These are phyloP conservation scores for Dendryphion nanum DNA, from an alignment of 2,329 filamentous ascomycete species.

Conservation along the genomic window DNA sequence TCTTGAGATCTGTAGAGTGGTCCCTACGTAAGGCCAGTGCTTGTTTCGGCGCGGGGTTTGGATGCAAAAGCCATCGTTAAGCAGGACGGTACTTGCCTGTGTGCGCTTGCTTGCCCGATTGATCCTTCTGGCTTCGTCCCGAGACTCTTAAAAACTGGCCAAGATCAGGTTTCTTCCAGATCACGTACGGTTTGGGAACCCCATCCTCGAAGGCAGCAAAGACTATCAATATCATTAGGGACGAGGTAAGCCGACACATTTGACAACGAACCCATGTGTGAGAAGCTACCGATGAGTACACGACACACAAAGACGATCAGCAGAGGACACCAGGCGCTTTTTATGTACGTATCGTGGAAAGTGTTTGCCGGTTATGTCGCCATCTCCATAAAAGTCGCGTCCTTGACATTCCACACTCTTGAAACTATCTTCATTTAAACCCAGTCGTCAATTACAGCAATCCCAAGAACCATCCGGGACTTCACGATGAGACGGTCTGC, in stretches of 20 bases:
- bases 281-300: too few species aligned
- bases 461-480: neutral
- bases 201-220: constrained; percentile 1
- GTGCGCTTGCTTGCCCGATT: constrained; percentile 1
- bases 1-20: too few species aligned
- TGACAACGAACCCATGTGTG: too few species aligned
- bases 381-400: constrained; percentile 14
- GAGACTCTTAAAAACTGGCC: neutral
- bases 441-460: constrained; percentile 3
- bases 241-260: neutral
- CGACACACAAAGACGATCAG: constrained; percentile 12
- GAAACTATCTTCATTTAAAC: constrained; percentile 15
- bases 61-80: too few species aligned
- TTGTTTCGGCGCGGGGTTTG: too few species aligned
- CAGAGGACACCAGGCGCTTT: constrained; percentile 18
- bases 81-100: too few species aligned
- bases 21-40: too few species aligned
- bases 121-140: neutral
- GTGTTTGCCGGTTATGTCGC: constrained; percentile 19
- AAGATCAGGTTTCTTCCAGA: neutral
- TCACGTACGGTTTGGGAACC: neutral
- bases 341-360: constrained; percentile 16
- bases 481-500: constrained; percentile 4
- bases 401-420: constrained; percentile 17
- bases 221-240: neutral